A percentile compares a stretch with the other conserved stretches of the same genome.
Evolutionary conservation across 2,329 filamentous ascomycete species (phyloP).

Genomic region (Exophiala sideris): DNA sequence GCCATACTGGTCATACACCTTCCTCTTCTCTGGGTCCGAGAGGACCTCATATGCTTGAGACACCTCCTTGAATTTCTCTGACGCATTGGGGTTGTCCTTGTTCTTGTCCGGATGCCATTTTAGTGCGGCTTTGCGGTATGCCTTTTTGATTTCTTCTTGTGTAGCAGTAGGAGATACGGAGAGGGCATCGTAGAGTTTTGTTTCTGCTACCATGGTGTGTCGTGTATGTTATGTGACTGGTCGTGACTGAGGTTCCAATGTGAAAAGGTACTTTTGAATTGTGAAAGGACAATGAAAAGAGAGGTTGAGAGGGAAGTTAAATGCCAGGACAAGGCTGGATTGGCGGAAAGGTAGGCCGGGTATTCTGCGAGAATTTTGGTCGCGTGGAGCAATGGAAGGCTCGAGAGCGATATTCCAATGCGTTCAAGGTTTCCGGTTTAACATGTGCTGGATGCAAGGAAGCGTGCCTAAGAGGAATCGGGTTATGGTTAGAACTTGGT

Average conservation of each 20-base stretch:
- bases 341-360: neutral
- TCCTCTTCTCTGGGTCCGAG: slow-evolving; percentile 93
- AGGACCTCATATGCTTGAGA: slow-evolving; percentile 98
- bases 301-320: slow-evolving; percentile 19
- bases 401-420: slow-evolving; percentile 17
- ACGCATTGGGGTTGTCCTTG: slow-evolving; percentile 78
- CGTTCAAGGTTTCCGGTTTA: neutral
- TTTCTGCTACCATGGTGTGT: slow-evolving; percentile 81
- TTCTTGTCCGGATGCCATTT: slow-evolving; percentile 98
- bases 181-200: slow-evolving; percentile 88
- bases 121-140: slow-evolving; percentile 82
- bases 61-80: slow-evolving; percentile 96
- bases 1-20: slow-evolving; percentile 90
- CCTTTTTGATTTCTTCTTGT: slow-evolving; percentile 97
- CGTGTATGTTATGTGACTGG: slow-evolving; percentile 15
- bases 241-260: slow-evolving; percentile 20
- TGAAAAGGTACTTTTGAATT: slow-evolving; percentile 29
- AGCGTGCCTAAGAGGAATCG: too few species aligned
- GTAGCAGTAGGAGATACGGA: slow-evolving; percentile 72
- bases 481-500: too few species aligned
- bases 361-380: slow-evolving; percentile 18
- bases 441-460: neutral
- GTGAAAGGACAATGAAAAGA: slow-evolving; percentile 22
- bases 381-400: slow-evolving; percentile 19
- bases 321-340: slow-evolving; percentile 12